phyloP scores from a whole-genome alignment of 2,329 filamentous ascomycete genomes.

The Magnaporthales sp. region DNA sequence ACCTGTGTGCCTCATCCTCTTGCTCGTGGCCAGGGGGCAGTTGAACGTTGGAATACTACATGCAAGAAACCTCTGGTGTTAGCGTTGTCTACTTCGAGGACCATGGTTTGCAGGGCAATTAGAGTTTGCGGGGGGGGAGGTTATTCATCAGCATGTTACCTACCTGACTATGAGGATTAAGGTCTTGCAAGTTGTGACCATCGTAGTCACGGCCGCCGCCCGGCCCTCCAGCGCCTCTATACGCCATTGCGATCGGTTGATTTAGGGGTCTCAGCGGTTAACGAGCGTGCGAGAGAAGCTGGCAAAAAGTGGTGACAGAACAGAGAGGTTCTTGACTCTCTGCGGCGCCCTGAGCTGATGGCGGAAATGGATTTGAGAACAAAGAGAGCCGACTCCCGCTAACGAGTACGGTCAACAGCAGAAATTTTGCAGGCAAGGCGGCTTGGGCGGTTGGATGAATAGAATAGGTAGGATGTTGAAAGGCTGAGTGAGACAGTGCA shows the following conservation, averaged over 20 bases:
- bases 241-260: conserved; percentile 11
- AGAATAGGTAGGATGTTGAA: not conserved
- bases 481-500: not conserved
- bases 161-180: conserved; percentile 53
- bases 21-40: conserved; percentile 47
- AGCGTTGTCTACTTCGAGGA: not conserved
- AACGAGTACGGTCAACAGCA: not conserved
- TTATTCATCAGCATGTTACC: conserved; percentile 20
- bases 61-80: not conserved
- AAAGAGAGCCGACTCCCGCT: not conserved
- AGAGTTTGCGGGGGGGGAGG: conserved; percentile 10
- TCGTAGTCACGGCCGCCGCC: conserved; percentile 49
- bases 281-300: conserved; percentile 3
- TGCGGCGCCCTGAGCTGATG: not conserved
- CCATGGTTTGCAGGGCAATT: not conserved
- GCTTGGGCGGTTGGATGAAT: not conserved
- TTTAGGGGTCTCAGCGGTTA: not conserved
- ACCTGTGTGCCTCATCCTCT: conserved; percentile 51
- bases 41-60: conserved; percentile 39
- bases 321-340: not conserved
- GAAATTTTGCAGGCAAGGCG: not conserved
- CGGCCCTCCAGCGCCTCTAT: conserved; percentile 14
- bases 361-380: conserved; percentile 5
- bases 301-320: conserved; percentile 2
- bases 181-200: conserved; percentile 55